These are phyloP conservation scores for Jacaranda mimosifolia DNA, from an alignment of 257 asterid genomes.

Conservation along the genomic window DNA sequence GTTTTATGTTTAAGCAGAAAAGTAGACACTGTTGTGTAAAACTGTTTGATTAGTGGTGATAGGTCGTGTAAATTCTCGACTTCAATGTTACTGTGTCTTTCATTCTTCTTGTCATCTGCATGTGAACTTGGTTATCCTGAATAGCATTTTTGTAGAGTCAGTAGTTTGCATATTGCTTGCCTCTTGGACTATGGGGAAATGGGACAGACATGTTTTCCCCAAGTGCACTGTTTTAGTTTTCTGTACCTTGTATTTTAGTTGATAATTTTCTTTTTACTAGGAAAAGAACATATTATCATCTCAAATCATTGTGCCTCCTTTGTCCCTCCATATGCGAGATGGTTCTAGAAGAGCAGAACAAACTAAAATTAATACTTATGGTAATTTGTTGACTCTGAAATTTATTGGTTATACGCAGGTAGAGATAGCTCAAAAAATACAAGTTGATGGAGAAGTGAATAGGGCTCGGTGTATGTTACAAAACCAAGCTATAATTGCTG, in stretches of 20 bases:
- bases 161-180: background rate
- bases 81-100: no score
- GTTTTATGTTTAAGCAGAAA: background rate
- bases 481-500: conserved; percentile 76
- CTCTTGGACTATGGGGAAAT: background rate
- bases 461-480: conserved; percentile 89
- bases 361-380: background rate
- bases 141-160: background rate
- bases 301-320: background rate
- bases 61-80: no score
- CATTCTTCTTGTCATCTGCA: background rate
- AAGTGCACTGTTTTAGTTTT: background rate
- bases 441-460: conserved; percentile 93
- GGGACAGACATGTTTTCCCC: background rate
- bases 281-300: background rate
- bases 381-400: conserved; percentile 23
- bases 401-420: conserved; percentile 54
- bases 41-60: conserved; percentile 4
- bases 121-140: background rate
- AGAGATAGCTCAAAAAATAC: conserved; percentile 78
- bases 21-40: background rate
- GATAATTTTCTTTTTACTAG: background rate
- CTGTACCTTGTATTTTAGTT: background rate
- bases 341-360: background rate
- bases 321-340: background rate